Conservation (phyloP, 2,329 filamentous ascomycete genomes). For the Aureobasidium vineae region DNA sequence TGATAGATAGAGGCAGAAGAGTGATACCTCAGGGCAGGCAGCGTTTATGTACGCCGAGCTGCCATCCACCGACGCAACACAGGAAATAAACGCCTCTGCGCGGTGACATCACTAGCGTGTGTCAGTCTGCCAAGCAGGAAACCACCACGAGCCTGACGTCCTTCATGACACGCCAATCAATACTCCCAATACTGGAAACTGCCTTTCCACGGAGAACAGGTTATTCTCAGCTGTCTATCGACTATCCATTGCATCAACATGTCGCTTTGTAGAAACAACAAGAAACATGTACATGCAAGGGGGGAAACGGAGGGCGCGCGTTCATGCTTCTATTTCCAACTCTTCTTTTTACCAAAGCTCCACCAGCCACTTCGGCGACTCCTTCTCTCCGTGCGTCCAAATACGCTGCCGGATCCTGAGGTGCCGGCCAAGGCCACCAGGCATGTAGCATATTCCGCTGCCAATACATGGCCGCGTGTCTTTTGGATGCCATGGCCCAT, state of each 20-base stretch:
- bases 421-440: conserved; percentile 18
- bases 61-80: neutral
- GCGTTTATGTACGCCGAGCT: conserved; percentile 16
- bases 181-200: neutral
- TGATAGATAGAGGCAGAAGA: neutral
- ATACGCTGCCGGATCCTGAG: conserved; percentile 17
- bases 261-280: neutral
- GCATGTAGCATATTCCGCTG: neutral
- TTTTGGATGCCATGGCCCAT: neutral
- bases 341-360: conserved; percentile 5
- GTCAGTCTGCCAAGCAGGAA: neutral
- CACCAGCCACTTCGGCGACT: conserved; percentile 5
- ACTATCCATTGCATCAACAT: neutral
- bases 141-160: neutral
- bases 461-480: neutral
- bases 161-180: neutral
- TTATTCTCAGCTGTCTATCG: neutral
- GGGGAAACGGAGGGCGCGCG: conserved; percentile 1
- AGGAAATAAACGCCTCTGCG: conserved; percentile 15
- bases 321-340: conserved; percentile 16
- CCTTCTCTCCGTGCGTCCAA: neutral
- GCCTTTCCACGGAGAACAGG: neutral
- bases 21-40: neutral
- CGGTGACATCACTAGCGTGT: conserved; percentile 6
- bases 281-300: conserved; percentile 16